A percentile compares a stretch with the other conserved stretches of the same genome.
Evolutionary conservation across 1,284 basidiomycete species (phyloP).

Genomic region (Moesziomyces sp.): DNA sequence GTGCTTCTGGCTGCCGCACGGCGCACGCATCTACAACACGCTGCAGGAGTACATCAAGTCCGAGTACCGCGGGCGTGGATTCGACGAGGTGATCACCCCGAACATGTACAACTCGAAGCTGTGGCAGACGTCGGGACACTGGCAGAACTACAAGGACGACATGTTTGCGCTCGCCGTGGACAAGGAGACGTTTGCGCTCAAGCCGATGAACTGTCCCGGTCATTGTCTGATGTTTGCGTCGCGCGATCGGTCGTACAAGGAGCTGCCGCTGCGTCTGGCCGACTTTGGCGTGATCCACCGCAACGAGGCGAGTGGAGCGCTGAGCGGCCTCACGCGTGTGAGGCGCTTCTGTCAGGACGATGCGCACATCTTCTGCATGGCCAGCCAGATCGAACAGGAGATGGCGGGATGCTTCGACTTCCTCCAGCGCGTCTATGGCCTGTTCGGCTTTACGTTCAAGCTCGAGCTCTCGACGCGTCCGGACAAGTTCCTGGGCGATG

Average conservation of each 20-base stretch:
- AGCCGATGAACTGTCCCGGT: conserved; percentile 99
- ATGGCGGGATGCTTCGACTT: conserved; percentile 91
- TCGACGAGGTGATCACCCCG: conserved; percentile 82
- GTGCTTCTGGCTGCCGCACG: conserved; percentile 96
- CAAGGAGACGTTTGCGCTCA: conserved; percentile 78
- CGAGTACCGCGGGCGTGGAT: conserved; percentile 71
- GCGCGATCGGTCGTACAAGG: conserved; percentile 91
- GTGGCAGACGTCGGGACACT: conserved; percentile 98
- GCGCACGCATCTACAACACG: conserved; percentile 95
- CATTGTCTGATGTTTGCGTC: conserved; percentile 97
- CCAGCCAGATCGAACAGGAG: conserved; percentile 89
- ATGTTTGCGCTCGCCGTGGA: conserved; percentile 96
- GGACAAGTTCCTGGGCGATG: conserved; percentile 89
- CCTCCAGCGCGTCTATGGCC: conserved; percentile 85
- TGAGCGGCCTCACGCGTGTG: conserved; percentile 93
- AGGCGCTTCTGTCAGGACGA: conserved; percentile 97
- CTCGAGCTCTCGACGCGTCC: conserved; percentile 96
- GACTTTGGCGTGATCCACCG: conserved; percentile 98
- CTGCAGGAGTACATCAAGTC: conserved; percentile 81
- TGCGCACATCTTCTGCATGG: conserved; percentile 96
- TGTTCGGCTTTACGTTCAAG: conserved; percentile 97
- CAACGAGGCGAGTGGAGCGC: conserved; percentile 94
- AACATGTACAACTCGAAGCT: conserved; percentile 98
- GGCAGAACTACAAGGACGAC: conserved; percentile 88
- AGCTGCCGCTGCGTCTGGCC: conserved; percentile 95